phyloP scores from a whole-genome alignment of 805 yeast genomes.

The Yarrowia sp. region DNA sequence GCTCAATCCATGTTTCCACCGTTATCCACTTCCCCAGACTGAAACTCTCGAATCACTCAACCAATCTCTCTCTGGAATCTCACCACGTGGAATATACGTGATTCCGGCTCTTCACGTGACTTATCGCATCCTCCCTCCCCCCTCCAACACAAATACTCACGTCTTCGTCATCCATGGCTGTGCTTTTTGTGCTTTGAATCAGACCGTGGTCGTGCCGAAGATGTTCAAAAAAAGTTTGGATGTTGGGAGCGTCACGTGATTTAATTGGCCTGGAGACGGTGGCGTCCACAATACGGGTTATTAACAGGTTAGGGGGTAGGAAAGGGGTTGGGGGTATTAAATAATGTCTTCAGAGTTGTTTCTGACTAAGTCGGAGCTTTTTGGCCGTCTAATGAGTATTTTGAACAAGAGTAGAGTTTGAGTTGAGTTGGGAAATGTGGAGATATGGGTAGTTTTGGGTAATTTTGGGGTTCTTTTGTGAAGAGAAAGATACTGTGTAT shows the following conservation, averaged over 20 bases:
- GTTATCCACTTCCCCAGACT: not conserved
- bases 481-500: not conserved
- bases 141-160: not conserved
- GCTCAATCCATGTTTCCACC: not conserved
- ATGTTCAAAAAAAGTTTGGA: not conserved
- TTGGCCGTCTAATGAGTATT: not conserved
- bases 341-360: no score
- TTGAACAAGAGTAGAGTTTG: no score
- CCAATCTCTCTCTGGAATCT: not conserved
- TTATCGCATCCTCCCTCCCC: no score
- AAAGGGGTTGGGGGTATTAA: no score
- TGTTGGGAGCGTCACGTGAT: conserved; percentile 14
- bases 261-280: no score
- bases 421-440: no score
- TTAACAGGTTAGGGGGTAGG: no score
- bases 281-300: no score
- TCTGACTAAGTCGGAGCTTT: no score
- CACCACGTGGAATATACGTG: not conserved
- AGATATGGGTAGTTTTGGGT: no score
- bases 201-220: not conserved
- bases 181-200: not conserved
- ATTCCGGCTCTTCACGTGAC: not conserved
- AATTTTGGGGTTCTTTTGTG: no score
- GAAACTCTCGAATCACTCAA: not conserved
- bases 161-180: conserved; percentile 9